Evolutionary conservation across 495 filamentous ascomycete species (phyloP), one percentile per base, ranked within the genome.

Genomic region (Podospora pseudocomata): DNA sequence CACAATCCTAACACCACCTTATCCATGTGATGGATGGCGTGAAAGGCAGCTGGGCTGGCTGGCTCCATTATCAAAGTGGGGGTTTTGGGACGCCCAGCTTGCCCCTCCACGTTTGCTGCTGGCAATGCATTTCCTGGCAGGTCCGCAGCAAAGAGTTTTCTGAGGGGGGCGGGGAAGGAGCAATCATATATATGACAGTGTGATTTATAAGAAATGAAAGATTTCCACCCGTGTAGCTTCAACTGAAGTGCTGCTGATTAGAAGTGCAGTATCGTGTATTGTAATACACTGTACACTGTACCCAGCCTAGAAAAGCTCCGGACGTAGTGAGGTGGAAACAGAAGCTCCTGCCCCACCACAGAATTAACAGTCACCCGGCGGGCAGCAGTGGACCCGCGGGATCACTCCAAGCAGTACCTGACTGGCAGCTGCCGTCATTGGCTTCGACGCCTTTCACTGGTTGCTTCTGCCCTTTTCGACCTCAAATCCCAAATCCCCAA

Each of bases 381-480:
- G 30, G 30, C 30, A 32, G 30, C 30, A 32, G 30, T 32, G 30
- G 30, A 16, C 39, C 2, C 39, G 55, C 55, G 55, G 55, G 6
- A 7, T 23, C n/a, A 23, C 23, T 23, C 23, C 23, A 23, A 23
- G 23, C 23, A 26, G 55, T 76, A 72, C 72, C 74, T 75, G 73
- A 75, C 73, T 71, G 71, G 65, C 67, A 69, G 68, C 67, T 76
- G 71, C 75, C 73, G 75, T 75, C 75, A 75, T 77, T 72, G 67
- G 67, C 64, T 68, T 66, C 67, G 55, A 64, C 32, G 59, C 65
- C 68, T 65, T 74, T 67, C 71, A 58, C 55, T 70, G 55, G 55
- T 20, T 58, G 55, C 55, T 58, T 58, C n/a, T 28, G 60, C 55
- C 66, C 63, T 70, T 67, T 69, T 64, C 30, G 20, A 64, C 68